A percentile compares a stretch with the other conserved stretches of the same genome.
Conservation (phyloP, 768 basidiomycete species). For the Russula sp. region DNA sequence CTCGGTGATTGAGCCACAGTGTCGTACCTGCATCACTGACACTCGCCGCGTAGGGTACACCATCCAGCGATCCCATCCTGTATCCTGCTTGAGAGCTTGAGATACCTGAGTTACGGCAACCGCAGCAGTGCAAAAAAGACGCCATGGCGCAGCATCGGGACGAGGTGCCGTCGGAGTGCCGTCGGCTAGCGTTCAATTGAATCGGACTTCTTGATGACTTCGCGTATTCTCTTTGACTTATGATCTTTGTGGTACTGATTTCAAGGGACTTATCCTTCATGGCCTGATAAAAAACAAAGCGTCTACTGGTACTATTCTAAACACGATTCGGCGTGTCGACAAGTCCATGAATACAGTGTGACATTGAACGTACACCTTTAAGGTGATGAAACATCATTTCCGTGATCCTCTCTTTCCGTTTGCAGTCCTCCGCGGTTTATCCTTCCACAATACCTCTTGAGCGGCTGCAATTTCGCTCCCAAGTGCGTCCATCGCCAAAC, state of each 20-base stretch:
- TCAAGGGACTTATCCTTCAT: not conserved
- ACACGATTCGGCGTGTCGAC: not conserved
- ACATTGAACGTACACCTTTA: not conserved
- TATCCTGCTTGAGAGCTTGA: not conserved
- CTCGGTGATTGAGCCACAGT: too few species aligned
- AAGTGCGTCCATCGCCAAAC: constrained; percentile 24
- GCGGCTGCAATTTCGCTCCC: constrained; percentile 12
- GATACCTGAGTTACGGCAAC: not conserved
- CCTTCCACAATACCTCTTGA: constrained; percentile 9
- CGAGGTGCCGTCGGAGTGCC: not conserved
- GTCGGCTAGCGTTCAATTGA: not conserved
- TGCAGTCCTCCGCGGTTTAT: not conserved
- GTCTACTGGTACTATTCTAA: not conserved
- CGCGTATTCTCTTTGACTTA: not conserved
- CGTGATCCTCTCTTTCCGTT: not conserved
- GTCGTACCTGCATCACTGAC: constrained; percentile 6
- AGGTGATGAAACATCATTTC: constrained; percentile 1
- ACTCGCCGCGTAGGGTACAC: not conserved
- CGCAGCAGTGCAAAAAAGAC: not conserved
- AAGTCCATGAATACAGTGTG: not conserved
- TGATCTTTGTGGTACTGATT: not conserved
- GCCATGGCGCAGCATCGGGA: not conserved
- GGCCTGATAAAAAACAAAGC: not conserved
- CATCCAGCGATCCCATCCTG: not conserved
- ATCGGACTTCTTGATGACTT: not conserved